A percentile compares a stretch with the other conserved stretches of the same genome.
phyloP scores from a whole-genome alignment of 441 rosid species.

The Erysimum cheiri region DNA sequence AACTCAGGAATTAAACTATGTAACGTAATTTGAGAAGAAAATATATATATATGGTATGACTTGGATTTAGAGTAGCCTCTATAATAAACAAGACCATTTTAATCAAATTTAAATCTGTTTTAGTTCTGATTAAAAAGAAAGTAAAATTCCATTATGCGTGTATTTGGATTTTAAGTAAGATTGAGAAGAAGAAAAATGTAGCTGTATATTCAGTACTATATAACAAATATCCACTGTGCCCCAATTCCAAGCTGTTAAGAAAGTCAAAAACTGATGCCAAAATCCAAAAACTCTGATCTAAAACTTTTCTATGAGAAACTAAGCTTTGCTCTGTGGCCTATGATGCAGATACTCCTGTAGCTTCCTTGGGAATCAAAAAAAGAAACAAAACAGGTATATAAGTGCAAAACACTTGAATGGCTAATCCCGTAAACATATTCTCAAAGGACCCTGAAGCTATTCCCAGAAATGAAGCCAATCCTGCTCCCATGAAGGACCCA shows the following conservation, averaged over 20 bases:
- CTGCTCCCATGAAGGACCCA: constrained; percentile 88
- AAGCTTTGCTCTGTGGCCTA: constrained; percentile 26
- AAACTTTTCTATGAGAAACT: not conserved
- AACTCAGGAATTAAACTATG: no score
- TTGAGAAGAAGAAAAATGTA: not conserved
- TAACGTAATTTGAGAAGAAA: not conserved
- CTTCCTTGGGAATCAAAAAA: constrained; percentile 87
- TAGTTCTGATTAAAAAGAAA: not conserved
- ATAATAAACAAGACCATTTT: not conserved
- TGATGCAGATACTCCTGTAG: constrained; percentile 76
- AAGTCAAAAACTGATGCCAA: not conserved
- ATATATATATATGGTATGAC: not conserved
- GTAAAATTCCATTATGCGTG: not conserved
- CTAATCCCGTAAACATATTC: constrained; percentile 69
- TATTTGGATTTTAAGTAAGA: not conserved
- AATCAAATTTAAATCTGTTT: not conserved
- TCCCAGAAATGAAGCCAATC: constrained; percentile 75
- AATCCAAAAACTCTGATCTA: not conserved
- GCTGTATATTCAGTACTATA: not conserved
- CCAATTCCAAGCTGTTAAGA: not conserved
- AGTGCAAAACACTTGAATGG: constrained; percentile 76
- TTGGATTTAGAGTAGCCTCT: not conserved
- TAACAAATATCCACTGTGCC: not conserved
- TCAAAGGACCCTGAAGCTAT: constrained; percentile 87
- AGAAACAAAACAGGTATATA: constrained; percentile 72